A percentile compares a stretch with the other conserved stretches of the same genome.
Evolutionary conservation across 1,284 basidiomycete species (phyloP).

Genomic region (Athelia sp.): DNA sequence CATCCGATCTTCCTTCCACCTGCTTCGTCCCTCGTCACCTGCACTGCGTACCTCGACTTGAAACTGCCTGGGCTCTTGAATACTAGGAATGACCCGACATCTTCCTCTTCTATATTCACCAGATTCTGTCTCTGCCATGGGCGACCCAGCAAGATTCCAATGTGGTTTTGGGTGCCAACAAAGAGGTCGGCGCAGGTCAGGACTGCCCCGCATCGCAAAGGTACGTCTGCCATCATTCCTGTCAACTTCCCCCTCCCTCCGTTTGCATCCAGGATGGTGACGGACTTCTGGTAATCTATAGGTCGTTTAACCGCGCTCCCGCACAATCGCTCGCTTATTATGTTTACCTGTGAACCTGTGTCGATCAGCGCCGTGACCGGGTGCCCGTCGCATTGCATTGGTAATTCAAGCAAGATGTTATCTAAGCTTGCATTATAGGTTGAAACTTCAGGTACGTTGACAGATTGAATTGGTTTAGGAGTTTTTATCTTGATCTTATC

Average conservation of each 20-base stretch:
- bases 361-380: conserved; percentile 15
- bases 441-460: too few relatives aligned
- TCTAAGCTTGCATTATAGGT: not conserved
- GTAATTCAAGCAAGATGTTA: too few relatives aligned
- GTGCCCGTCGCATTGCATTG: conserved; percentile 6
- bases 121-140: too few relatives aligned
- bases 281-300: conserved; percentile 8
- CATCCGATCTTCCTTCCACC: too few relatives aligned
- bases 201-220: conserved; percentile 12
- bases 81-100: too few relatives aligned
- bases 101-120: too few relatives aligned
- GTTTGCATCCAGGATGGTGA: conserved; percentile 18
- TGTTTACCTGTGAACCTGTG: conserved; percentile 19
- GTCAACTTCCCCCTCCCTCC: conserved; percentile 13
- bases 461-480: not conserved
- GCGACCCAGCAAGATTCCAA: too few relatives aligned
- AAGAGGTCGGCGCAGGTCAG: conserved; percentile 11
- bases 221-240: conserved; percentile 12
- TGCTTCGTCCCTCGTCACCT: too few relatives aligned
- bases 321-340: conserved; percentile 8
- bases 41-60: too few relatives aligned
- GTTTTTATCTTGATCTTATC: not conserved
- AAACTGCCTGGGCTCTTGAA: too few relatives aligned
- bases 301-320: conserved; percentile 4
- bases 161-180: conserved; percentile 12